A percentile compares a stretch with the other conserved stretches of the same genome.
Evolutionary conservation across 108 stramenopile genomes (phyloP).

Genomic region (Pseudonitzschia pungens): DNA sequence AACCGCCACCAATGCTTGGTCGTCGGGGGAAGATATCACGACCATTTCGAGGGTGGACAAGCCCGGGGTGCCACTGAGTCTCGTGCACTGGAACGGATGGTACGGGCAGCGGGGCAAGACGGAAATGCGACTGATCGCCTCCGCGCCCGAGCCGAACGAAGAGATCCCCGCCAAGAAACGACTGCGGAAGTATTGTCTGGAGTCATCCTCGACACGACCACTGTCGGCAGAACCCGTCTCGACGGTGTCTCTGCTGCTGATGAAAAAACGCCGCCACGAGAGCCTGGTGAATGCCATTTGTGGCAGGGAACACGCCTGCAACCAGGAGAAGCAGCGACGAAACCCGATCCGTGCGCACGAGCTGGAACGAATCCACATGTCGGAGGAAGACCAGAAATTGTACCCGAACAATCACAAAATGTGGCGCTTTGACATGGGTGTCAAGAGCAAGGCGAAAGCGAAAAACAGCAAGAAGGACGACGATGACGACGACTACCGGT

Average conservation of each 20-base stretch:
- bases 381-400: conserved; percentile 62
- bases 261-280: conserved; percentile 5
- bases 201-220: conserved; percentile 14
- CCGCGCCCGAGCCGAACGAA: not conserved
- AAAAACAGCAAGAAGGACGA: not conserved
- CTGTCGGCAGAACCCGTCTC: not conserved
- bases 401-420: conserved; percentile 60
- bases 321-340: conserved; percentile 11
- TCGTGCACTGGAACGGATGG: conserved; percentile 78
- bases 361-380: conserved; percentile 35
- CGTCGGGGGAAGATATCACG: conserved; percentile 22
- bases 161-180: conserved; percentile 9
- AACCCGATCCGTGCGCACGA: conserved; percentile 31
- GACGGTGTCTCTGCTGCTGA: not conserved
- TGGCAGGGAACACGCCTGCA: not conserved
- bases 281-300: not conserved
- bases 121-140: conserved; percentile 50
- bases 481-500: conserved; percentile 18
- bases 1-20: not conserved
- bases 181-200: not conserved
- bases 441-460: not conserved
- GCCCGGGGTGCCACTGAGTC: conserved; percentile 41
- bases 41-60: conserved; percentile 37
- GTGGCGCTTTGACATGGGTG: conserved; percentile 69
- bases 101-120: conserved; percentile 42